Base-by-base conservation (phyloP, 805 yeast genomes). In the Spathaspora gorwiae region DNA sequence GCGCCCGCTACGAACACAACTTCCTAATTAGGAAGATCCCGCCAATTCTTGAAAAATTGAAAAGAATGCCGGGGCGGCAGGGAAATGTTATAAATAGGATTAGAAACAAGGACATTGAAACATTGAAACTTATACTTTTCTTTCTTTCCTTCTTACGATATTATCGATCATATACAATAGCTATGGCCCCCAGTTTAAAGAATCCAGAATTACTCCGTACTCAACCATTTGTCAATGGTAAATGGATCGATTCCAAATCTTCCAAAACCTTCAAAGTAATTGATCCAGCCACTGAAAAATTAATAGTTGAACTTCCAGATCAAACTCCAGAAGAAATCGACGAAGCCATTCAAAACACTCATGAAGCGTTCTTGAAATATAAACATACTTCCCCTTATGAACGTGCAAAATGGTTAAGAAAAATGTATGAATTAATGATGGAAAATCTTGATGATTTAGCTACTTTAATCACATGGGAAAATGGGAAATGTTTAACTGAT, bases 371-470 rank as follows among this genome's bases (percentile, higher is more conserved):
- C 57, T 54, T 69, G 33, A 51, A 64, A 1, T 80, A 59, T 61
- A 75, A 70, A 53, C 69, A 70, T 39, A 75, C 81, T 2, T 59
- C 72, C 9, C 74, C 79, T 26, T 70, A 74, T 49, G 73, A 77
- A 44, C 75, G 84, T 55, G 56, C 83, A 2, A 55, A 59, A 38
- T 73, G 72, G 77, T 64, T 78, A 53, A 68, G 81, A 58, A 78
- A 73, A 39, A 49, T 80, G 53, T 72, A 62, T 60, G 61, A 75
- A 42, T 59, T 79, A 44, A 79, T 80, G 75, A 64, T 69, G 26
- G 83, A 79, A 47, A 78, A 80, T 53, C 54, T 64, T 39, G 83
- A 79, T 26, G 84, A 80, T 56, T 68, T 80, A 57, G 84, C 80
- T 12, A 73, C 73, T 42, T 66, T 80, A 44, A 57, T 79, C 37